Percentiles rank a stretch among this genome's conserved stretches.
phyloP scores from a whole-genome alignment of 257 asterid genomes.

The Ocimum tenuiflorum region DNA sequence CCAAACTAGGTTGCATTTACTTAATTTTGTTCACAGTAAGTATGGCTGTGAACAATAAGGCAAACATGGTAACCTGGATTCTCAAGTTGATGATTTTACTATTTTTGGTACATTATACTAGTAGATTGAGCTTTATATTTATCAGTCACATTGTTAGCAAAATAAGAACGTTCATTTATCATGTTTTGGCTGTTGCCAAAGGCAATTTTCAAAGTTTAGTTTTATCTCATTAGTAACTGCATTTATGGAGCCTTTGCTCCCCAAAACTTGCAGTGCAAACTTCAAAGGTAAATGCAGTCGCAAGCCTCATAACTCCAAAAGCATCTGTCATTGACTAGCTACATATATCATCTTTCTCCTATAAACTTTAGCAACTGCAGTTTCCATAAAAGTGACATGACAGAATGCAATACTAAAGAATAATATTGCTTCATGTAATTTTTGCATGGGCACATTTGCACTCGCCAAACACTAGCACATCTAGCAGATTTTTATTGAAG shows the following conservation, averaged over 20 bases:
- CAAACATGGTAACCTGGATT: too few relatives aligned
- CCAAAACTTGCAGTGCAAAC: neutral
- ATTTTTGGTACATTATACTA: neutral
- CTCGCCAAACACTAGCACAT: neutral
- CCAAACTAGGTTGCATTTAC: too few relatives aligned
- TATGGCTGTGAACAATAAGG: too few relatives aligned
- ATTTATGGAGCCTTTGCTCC: neutral
- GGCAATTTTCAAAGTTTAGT: neutral
- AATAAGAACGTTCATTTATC: too few relatives aligned
- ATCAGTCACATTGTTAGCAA: too few relatives aligned
- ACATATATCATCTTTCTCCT: neutral
- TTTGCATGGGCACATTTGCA: neutral
- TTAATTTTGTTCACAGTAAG: too few relatives aligned
- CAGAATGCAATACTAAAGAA: constrained; percentile 8
- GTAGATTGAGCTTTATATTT: neutral
- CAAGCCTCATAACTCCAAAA: neutral
- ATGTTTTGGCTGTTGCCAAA: too few relatives aligned
- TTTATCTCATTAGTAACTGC: neutral
- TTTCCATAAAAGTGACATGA: neutral
- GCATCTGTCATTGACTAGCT: neutral
- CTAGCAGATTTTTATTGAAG: constrained; percentile 11
- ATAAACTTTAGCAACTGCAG: neutral
- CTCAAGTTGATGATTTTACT: neutral
- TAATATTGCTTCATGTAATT: constrained; percentile 1
- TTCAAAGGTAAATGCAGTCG: neutral